Percentiles rank a stretch among this genome's conserved stretches.
Conservation (phyloP, 1,139 yeast species). For the Yamadazyma songkhlaensis region DNA sequence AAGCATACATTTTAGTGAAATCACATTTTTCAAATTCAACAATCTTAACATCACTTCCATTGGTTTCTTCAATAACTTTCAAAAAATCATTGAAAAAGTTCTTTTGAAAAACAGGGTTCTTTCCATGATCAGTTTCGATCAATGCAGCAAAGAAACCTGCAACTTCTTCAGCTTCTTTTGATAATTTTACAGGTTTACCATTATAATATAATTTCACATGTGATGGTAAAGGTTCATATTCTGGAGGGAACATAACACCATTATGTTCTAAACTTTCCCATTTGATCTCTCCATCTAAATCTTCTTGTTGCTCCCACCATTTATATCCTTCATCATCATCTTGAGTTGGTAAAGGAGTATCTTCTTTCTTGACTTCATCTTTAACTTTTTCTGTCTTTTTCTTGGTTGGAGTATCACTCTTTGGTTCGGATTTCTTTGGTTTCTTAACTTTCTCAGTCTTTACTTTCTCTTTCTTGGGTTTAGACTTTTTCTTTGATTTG, state of each 20-base stretch:
- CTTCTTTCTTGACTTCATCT: slow-evolving; percentile 1
- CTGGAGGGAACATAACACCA: slow-evolving; percentile 94
- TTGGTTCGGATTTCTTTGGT: slow-evolving; percentile 1
- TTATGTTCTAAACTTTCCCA: slow-evolving; percentile 86
- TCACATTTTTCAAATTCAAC: slow-evolving; percentile 69
- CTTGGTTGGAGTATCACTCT: background rate
- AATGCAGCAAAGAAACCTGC: slow-evolving; percentile 94
- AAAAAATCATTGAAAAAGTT: slow-evolving; percentile 83
- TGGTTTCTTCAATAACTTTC: slow-evolving; percentile 63
- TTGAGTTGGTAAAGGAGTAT: slow-evolving; percentile 19
- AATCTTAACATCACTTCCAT: slow-evolving; percentile 61
- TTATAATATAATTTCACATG: slow-evolving; percentile 74
- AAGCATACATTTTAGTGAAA: slow-evolving; percentile 68
- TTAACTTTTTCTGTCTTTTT: background rate
- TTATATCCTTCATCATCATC: slow-evolving; percentile 63
- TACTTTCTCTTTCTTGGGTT: background rate
- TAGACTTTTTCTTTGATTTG: background rate
- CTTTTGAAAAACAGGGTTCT: slow-evolving; percentile 79
- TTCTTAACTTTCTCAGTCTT: slow-evolving; percentile 2
- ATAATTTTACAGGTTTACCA: slow-evolving; percentile 69
- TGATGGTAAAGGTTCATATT: slow-evolving; percentile 82
- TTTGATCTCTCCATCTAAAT: slow-evolving; percentile 69
- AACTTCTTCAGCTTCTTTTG: slow-evolving; percentile 88
- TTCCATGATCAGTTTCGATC: slow-evolving; percentile 84
- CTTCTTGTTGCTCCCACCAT: slow-evolving; percentile 85